These are phyloP conservation scores for Fusarium buxicola DNA, from an alignment of 2,329 filamentous ascomycete genomes.

Conservation along the genomic window DNA sequence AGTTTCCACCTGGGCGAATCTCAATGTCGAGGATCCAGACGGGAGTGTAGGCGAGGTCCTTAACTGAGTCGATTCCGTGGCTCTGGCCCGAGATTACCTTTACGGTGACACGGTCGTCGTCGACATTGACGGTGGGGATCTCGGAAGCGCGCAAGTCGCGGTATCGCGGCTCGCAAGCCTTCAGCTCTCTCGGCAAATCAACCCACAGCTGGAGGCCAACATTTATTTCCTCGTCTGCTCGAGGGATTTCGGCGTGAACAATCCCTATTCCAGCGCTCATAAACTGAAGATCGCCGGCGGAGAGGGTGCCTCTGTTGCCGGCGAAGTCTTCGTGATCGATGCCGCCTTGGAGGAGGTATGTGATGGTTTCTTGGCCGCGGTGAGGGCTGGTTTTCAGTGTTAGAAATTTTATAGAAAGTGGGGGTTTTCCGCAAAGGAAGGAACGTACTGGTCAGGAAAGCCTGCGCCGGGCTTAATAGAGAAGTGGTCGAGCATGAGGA, in stretches of 20 bases:
- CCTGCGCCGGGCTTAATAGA: conserved; percentile 81
- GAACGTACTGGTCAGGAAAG: conserved; percentile 81
- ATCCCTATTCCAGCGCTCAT: conserved; percentile 96
- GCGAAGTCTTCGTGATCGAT: conserved; percentile 95
- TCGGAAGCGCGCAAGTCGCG: conserved; percentile 83
- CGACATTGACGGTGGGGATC: conserved; percentile 79
- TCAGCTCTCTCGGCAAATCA: conserved; percentile 83
- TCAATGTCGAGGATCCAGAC: conserved; percentile 94
- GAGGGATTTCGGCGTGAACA: conserved; percentile 96
- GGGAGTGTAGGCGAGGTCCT: conserved; percentile 94
- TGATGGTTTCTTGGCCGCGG: conserved; percentile 88
- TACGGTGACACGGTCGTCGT: conserved; percentile 79
- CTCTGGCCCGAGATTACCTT: conserved; percentile 92
- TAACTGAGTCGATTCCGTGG: conserved; percentile 85
- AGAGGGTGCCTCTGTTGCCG: conserved; percentile 85
- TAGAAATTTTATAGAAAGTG: neutral
- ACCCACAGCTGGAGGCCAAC: conserved; percentile 97
- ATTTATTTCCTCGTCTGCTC: conserved; percentile 82
- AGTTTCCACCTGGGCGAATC: conserved; percentile 80
- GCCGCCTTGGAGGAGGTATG: conserved; percentile 86
- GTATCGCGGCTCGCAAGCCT: conserved; percentile 91
- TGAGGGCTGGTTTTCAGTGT: conserved; percentile 56
- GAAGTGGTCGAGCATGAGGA: conserved; percentile 98
- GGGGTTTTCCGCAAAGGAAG: neutral
- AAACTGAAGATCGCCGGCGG: conserved; percentile 92